phyloP scores from a whole-genome alignment of 768 basidiomycete species.

The Tylopilus vinaceipallidus region DNA sequence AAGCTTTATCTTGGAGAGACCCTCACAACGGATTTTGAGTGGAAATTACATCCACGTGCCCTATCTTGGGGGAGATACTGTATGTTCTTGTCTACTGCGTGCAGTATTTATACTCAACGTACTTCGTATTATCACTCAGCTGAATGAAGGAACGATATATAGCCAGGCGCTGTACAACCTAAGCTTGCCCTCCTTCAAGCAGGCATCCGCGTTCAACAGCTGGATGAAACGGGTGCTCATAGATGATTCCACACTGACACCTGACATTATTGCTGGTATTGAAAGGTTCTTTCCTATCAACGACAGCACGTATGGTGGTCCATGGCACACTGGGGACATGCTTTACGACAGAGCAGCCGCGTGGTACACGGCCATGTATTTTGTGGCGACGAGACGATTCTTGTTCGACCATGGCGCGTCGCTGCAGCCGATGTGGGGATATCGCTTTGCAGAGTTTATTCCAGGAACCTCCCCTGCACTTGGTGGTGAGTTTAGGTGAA shows the following conservation, averaged over 20 bases:
- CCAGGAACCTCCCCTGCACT: slow-evolving; percentile 47
- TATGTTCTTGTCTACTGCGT: slow-evolving; percentile 17
- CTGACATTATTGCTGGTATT: slow-evolving; percentile 38
- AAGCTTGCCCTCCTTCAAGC: slow-evolving; percentile 36
- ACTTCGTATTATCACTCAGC: neutral
- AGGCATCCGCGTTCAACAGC: slow-evolving; percentile 43
- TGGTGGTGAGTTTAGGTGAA: slow-evolving; percentile 40
- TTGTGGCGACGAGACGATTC: slow-evolving; percentile 46
- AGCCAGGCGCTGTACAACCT: slow-evolving; percentile 34
- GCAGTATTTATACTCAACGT: neutral
- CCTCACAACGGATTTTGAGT: slow-evolving; percentile 43
- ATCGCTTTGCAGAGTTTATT: slow-evolving; percentile 56
- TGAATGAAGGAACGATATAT: slow-evolving; percentile 14
- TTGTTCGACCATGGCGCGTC: slow-evolving; percentile 49
- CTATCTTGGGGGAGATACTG: slow-evolving; percentile 56
- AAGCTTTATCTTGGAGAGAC: slow-evolving; percentile 45
- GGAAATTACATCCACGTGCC: slow-evolving; percentile 56
- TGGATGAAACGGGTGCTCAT: slow-evolving; percentile 50
- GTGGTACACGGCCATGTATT: slow-evolving; percentile 62
- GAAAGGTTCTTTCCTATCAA: slow-evolving; percentile 46
- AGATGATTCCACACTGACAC: slow-evolving; percentile 38
- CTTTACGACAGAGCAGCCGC: slow-evolving; percentile 55
- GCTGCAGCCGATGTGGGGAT: slow-evolving; percentile 49
- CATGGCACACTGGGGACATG: slow-evolving; percentile 58
- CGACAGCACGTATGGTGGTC: slow-evolving; percentile 44